These are phyloP conservation scores for Trichophyton benhamiae DNA, from an alignment of 2,329 filamentous ascomycete genomes.

Conservation along the genomic window DNA sequence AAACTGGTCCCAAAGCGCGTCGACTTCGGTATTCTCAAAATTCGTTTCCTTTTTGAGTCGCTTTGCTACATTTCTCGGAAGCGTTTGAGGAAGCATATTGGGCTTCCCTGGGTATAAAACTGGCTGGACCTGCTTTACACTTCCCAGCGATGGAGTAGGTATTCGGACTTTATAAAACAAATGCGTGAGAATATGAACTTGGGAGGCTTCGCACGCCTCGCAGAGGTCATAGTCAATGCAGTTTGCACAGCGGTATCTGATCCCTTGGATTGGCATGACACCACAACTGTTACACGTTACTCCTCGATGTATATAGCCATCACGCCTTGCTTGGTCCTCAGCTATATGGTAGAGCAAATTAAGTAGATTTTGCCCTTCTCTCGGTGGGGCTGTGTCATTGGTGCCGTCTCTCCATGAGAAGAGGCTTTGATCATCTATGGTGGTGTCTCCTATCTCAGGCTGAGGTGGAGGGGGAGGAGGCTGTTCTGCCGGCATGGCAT, in stretches of 20 bases:
- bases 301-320: conserved; percentile 82
- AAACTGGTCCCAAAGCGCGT: conserved; percentile 95
- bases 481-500: conserved; percentile 12
- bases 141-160: conserved; percentile 70
- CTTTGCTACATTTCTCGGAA: conserved; percentile 56
- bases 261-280: conserved; percentile 75
- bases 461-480: conserved; percentile 16
- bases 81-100: conserved; percentile 51
- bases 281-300: conserved; percentile 87
- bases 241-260: conserved; percentile 89
- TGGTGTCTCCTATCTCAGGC: conserved; percentile 26
- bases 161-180: conserved; percentile 94
- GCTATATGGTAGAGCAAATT: conserved; percentile 83
- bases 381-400: conserved; percentile 29
- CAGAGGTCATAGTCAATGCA: conserved; percentile 94
- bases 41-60: conserved; percentile 59
- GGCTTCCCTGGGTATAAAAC: conserved; percentile 86
- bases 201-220: conserved; percentile 67
- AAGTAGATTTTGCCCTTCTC: conserved; percentile 64
- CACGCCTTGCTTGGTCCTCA: conserved; percentile 77
- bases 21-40: conserved; percentile 75
- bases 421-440: conserved; percentile 32
- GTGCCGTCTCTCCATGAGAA: conserved; percentile 35
- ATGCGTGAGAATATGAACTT: conserved; percentile 75
- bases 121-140: conserved; percentile 63